Evolutionary conservation across 768 basidiomycete genomes (phyloP).

Genomic region (Vishniacozyma victoriae): DNA sequence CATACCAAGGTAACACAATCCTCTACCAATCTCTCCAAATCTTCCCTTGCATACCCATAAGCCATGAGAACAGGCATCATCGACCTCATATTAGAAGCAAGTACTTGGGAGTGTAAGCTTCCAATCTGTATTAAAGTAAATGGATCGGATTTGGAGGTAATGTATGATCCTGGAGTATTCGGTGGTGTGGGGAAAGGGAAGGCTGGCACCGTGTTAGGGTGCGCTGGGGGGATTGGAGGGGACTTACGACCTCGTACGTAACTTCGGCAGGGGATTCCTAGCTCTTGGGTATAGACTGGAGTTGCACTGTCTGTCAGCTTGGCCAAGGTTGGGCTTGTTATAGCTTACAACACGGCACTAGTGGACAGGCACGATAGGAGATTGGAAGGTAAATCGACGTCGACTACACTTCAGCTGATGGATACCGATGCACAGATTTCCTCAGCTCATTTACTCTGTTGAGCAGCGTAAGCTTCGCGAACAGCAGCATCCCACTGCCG

Average conservation of each 20-base stretch:
- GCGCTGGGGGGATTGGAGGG: background rate
- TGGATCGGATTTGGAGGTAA: background rate
- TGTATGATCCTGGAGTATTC: background rate
- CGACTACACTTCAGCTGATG: constrained; percentile 6
- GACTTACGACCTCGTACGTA: constrained; percentile 16
- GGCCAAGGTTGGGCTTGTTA: background rate
- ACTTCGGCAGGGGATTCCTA: constrained; percentile 10
- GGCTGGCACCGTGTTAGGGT: too few species aligned
- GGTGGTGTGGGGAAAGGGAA: constrained; percentile 1
- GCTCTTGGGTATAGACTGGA: constrained; percentile 15
- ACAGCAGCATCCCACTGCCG: constrained; percentile 26
- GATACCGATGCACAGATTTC: background rate
- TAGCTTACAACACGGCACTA: constrained; percentile 25
- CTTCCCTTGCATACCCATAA: constrained; percentile 13
- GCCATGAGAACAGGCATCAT: constrained; percentile 11
- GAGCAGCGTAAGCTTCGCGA: constrained; percentile 11
- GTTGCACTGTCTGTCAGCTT: constrained; percentile 1
- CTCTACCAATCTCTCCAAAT: constrained; percentile 8
- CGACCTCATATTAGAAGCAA: constrained; percentile 9
- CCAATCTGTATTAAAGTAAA: constrained; percentile 14
- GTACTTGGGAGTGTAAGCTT: constrained; percentile 12
- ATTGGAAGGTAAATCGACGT: constrained; percentile 6
- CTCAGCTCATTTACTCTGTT: constrained; percentile 13
- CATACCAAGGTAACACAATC: too few species aligned
- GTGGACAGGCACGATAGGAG: constrained; percentile 4